Evolutionary conservation across 129 eudicot species (phyloP), one percentile per base, ranked within the genome.

Genomic region (Flaveria linearis): DNA sequence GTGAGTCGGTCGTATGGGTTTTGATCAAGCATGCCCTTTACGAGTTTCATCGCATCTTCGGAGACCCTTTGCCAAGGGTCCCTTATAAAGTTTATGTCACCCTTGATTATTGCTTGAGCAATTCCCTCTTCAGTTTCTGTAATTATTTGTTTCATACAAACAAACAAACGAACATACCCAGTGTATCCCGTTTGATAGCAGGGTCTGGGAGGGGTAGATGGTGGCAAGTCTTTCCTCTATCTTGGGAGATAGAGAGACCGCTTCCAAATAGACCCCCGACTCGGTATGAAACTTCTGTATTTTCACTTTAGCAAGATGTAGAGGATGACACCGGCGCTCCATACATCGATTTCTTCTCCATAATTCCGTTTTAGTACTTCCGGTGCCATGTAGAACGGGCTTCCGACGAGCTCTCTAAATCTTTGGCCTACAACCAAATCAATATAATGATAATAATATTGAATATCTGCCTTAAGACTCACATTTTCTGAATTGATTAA

Each of bases 71-170:
- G 96, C 98, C 97, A 93, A 43, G 97, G 98, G 68, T 91, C 97
- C 76, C 97, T 88, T n/a, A 70, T 47, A 74, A 91, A 93, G 68
- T 93, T 96, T 71, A 91, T 69, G 42, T 82, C 87, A 52, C 98
- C 88, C 71, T 67, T 69, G 11, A 93, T 84, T 30, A 93, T 91
- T 79, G 98, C 91, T 49, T 87, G 96, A 57, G 98, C 98, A 70
- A 93, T 93, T 75, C 96, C 98, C 68, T 93, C 98, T 87, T 93
- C 97, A 22, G 87, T 93, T 86, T 93, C 98, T 93, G 91, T 82
- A 33, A 57, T 12, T 9, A 8, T 9, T 57, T 30, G 12, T 17
- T 28, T 13, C 52, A 33, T 47, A 33, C 61, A n/a, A n/a, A n/a
- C n/a, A n/a, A n/a, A n/a, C n/a, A n/a, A n/a, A n/a, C n/a, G n/a